Base-by-base conservation (phyloP, 2,329 filamentous ascomycete species). In the Orbilia quercus region DNA sequence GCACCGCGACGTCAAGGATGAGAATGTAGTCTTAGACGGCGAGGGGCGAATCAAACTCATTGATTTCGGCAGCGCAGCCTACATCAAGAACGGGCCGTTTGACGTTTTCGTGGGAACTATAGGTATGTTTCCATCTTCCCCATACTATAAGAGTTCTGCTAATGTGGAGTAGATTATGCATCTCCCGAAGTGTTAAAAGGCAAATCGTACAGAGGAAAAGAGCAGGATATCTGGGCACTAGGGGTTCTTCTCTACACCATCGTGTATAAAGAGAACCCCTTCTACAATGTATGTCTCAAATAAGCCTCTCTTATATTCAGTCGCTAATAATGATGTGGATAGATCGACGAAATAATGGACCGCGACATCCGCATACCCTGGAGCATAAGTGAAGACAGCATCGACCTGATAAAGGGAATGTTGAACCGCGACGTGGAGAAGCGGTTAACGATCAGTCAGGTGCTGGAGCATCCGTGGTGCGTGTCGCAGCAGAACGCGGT, bases 61-160 rank as follows among this genome's bases (percentile, higher is more conserved):
- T 77, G 95, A 99, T 81, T 99, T 99, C 82, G 95, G 95, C 72
- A 97, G 93, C 79, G 95, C 95, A 70, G 93, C 95, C 75, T 99
- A 99, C 80, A 96, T 98, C 84, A 97, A 96, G 83, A 97, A 90
- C 80, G 95, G 95, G 12, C 95, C 95, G 48, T 99, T 99, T 84
- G 93, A 98, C 80, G 95, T 99, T 12, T 99, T 99, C 82, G 95
- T 99, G 57, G 95, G 95, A 70, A 99, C 95, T 0, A 98, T 99
- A 81, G 94, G 94, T 97, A 84, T 79, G 89, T 80, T 42, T 25
- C n/a, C n/a, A n/a, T 42, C 44, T 36, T 54, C 31, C 2, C 23
- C 22, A 11, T 45, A 14, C 81, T 64, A 54, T 22, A 50, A 40
- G 18, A n/a, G 7, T 1, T 3, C 9, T 74, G 50, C 22, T 71